A percentile compares a stretch with the other conserved stretches of the same genome.
phyloP scores from a whole-genome alignment of 257 asterid genomes.

The Solanum neorickii region DNA sequence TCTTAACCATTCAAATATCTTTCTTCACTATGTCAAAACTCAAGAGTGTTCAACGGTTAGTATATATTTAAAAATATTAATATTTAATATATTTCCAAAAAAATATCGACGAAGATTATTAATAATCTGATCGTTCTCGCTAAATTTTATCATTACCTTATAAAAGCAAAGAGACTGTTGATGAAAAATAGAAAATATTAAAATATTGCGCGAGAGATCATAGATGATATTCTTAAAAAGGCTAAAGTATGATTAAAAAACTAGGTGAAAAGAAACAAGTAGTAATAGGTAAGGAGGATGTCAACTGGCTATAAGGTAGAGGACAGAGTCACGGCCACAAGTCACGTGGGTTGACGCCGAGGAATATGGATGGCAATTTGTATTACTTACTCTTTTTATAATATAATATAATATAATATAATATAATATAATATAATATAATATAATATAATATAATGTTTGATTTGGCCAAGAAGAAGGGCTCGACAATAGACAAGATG shows the following conservation, averaged over 20 bases:
- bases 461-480: conserved; percentile 12
- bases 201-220: background rate
- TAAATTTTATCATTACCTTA: rapidly evolving
- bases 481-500: conserved; percentile 10
- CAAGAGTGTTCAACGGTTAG: too few species aligned
- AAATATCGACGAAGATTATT: too few species aligned
- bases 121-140: rapidly evolving
- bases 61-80: too few species aligned
- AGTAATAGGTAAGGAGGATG: background rate
- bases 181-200: background rate
- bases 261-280: background rate
- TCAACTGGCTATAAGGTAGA: background rate
- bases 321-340: conserved; percentile 23
- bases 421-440: background rate
- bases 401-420: background rate
- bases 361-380: conserved; percentile 25
- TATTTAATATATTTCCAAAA: too few species aligned
- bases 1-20: too few species aligned
- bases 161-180: rapidly evolving
- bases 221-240: background rate
- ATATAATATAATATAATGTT: background rate
- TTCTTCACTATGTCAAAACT: too few species aligned
- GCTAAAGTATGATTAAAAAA: background rate
- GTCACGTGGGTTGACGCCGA: conserved; percentile 75
- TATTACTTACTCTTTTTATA: background rate